phyloP scores from a whole-genome alignment of 2,329 filamentous ascomycete species.

The Cladosporium sp. region DNA sequence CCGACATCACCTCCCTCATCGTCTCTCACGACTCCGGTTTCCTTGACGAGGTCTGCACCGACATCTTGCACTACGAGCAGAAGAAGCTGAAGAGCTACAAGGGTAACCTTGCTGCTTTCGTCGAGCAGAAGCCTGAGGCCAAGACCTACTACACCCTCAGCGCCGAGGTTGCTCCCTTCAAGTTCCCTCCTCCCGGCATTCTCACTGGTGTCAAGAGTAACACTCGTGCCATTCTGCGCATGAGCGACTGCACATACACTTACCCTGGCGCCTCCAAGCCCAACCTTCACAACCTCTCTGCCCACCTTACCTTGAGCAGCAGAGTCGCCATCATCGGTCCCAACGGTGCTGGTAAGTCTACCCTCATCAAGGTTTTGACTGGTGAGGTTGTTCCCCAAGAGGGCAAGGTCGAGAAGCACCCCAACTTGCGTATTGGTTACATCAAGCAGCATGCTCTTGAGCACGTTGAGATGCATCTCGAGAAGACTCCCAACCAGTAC shows the following conservation, averaged over 20 bases:
- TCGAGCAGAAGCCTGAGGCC: conserved; percentile 84
- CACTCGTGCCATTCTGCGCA: conserved; percentile 90
- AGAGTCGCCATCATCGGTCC: conserved; percentile 94
- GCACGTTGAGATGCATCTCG: conserved; percentile 98
- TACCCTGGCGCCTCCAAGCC: conserved; percentile 88
- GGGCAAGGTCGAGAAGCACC: conserved; percentile 95
- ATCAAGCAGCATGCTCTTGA: conserved; percentile 99
- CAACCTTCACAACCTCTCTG: conserved; percentile 82
- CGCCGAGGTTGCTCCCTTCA: conserved; percentile 85
- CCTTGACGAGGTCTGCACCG: conserved; percentile 93
- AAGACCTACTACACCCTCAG: conserved; percentile 98
- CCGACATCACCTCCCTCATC: conserved; percentile 94
- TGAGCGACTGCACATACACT: conserved; percentile 87
- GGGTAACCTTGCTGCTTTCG: conserved; percentile 78
- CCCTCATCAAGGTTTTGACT: conserved; percentile 93
- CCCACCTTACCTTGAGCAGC: conserved; percentile 81
- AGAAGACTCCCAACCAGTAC: conserved; percentile 99
- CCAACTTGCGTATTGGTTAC: conserved; percentile 96
- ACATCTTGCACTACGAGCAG: conserved; percentile 98
- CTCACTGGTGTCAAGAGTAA: conserved; percentile 91
- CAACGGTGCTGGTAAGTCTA: conserved; percentile 97
- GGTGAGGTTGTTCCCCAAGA: conserved; percentile 80
- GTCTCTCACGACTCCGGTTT: conserved; percentile 98
- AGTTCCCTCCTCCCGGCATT: conserved; percentile 94
- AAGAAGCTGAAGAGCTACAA: conserved; percentile 91